Base-by-base conservation (phyloP, 345 rosid species). In the Hibiscus syriacus region DNA sequence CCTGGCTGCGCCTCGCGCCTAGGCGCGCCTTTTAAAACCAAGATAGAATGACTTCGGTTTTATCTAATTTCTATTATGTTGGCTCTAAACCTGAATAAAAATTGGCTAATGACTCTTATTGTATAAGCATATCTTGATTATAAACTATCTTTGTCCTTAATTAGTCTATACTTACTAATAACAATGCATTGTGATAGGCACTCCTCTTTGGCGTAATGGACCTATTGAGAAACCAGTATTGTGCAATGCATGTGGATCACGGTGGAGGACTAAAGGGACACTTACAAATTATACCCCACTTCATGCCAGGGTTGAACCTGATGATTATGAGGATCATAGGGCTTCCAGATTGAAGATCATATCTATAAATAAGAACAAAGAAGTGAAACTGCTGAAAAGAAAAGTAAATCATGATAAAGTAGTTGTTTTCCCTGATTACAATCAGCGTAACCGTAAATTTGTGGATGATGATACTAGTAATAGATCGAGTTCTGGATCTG, bases 401-500 rank as follows among this genome's bases (percentile, higher is more conserved):
- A 95, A 90, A 83, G 66, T 81, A 66, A 76, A 79, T 73, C 72
- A 83, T 69, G 96, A 84, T 55, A 72, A 58, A 68, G 8, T 82
- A 66, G 52, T 74, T 22, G 67, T 73, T 66, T 82, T 25, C 25
- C 63, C 78, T 26, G 89, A 92, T 64, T 81, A 86, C 75, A 72
- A 27, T 62, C 78, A 80, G 60, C 88, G 84, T 62, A 80, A 79
- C 20, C 85, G 74, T 36, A 90, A 82, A 77, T 76, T 66, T 66
- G 46, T 83, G 36, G 98, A 88, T 80, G 99, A 95, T 73, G 94
- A 92, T 79, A 68, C 79, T 23, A 92, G 97, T 77, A 95, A 95
- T 53, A 82, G 92, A 69, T 95, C 97, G 19, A 90, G 99, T 80
- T 95, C 96, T 17, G 98, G 99, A 11, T 95, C 97, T 14, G 98